phyloP scores from a whole-genome alignment of 371 early-diverging fungal species.

The Mucor plumbeus region DNA sequence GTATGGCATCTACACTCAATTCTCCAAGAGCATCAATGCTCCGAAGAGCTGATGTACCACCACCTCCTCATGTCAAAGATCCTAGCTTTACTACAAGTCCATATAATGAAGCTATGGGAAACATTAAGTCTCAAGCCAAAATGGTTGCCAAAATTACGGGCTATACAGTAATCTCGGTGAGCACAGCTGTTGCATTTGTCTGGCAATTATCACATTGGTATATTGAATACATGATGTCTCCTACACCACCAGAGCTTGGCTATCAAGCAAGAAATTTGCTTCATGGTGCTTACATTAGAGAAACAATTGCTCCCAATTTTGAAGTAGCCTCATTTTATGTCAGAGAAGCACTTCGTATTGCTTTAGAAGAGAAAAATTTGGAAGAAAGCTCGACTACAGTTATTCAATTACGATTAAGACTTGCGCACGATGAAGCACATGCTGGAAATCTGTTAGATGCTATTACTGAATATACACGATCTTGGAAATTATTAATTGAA shows the following conservation, averaged over 20 bases:
- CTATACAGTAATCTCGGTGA: slow-evolving; percentile 36
- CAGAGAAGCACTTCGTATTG: slow-evolving; percentile 44
- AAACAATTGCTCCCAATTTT: slow-evolving; percentile 44
- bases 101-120: slow-evolving; percentile 31
- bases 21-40: background rate
- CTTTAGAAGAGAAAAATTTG: slow-evolving; percentile 45
- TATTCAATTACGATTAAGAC: slow-evolving; percentile 40
- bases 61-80: background rate
- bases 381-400: slow-evolving; percentile 32
- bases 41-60: background rate
- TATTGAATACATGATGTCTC: slow-evolving; percentile 46
- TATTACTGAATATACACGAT: slow-evolving; percentile 46
- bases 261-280: slow-evolving; percentile 51
- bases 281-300: slow-evolving; percentile 57
- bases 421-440: slow-evolving; percentile 43
- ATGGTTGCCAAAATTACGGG: slow-evolving; percentile 40
- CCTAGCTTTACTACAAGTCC: slow-evolving; percentile 43
- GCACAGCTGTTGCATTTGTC: slow-evolving; percentile 32
- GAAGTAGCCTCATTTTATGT: slow-evolving; percentile 49
- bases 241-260: slow-evolving; percentile 49
- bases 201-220: slow-evolving; percentile 58
- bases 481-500: slow-evolving; percentile 43
- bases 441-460: slow-evolving; percentile 53
- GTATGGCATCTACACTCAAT: background rate
- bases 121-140: slow-evolving; percentile 37